Evolutionary conservation across 2,329 filamentous ascomycete genomes (phyloP), one percentile per base, ranked within the genome.

Genomic region (Mycogone perniciosa): DNA sequence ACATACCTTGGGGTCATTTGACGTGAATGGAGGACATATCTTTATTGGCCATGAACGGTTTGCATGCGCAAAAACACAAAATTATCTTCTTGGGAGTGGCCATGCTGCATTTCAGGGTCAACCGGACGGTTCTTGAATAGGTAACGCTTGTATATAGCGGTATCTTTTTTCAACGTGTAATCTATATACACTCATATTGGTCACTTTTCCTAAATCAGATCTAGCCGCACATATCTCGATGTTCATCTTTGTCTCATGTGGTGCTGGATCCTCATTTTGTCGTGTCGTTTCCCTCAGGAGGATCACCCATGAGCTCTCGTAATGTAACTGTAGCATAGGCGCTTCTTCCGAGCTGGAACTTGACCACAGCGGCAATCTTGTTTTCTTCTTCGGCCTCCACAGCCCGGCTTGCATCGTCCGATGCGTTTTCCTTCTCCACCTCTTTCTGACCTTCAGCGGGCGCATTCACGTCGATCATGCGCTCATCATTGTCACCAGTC

Each of bases 251-350:
- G 20, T 20, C 20, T 20, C 20, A 20, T 20, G 20, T 20, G 20
- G 20, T 20, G 20, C 20, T 20, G 20, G 20, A 35, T 35, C 7
- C 33, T 35, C 33, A 35, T 11, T 35, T 11, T 2, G 7, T 29
- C 43, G 20, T 39, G 7, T 7, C 43, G 10, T 26, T 31, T 2
- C 13, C 45, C 34, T 67, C 63, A 6, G 62, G 62, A 11, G 63
- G 57, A 27, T 72, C 67, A n/a, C 72, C 71, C 75, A 89, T 90
- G 55, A 95, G 68, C 69, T 95, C 89, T 48, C 89, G 73, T 57
- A 95, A 65, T 9, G 87, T 86, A 75, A 95, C 88, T 0, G 89
- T 95, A 0, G 89, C 89, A 70, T 95, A 95, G 62, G 89, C 86
- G 62, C 87, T 90, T 44, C 84, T 82, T 1, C 82, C 86, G 30